Base-by-base conservation (phyloP, 352 stramenopile species). In the Phytophthora tubulina region DNA sequence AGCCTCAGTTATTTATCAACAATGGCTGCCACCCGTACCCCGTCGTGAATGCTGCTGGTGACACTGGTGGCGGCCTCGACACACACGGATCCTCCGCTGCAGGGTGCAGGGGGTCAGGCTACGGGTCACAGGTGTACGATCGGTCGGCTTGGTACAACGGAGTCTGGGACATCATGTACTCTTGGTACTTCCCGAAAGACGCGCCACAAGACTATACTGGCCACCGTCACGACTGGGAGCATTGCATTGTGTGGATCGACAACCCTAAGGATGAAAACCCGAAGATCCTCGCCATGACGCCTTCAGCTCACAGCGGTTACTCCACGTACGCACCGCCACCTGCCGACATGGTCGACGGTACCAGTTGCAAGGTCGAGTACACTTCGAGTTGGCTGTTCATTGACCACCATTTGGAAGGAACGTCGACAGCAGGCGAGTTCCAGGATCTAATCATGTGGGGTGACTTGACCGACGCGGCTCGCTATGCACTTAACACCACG, bases 181-280 rank as follows among this genome's bases (percentile, higher is more conserved):
- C 66, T 11, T 84, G 73, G 73, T 81, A 84, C 53, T 79, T 84
- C 50, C 73, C 76, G n/a, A 84, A 81, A 60, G 76, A 78, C 52
- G 66, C 51, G 21, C 76, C 68, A 17, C 59, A 56, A 30, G 48
- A 63, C 6, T 21, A 13, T 9, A 42, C 69, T 13, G 75, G 75
- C 2, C 63, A 79, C 35, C 66, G 75, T 35, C 70, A 79, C 60
- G 75, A 82, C 63, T 82, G 75, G 75, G 75, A 81, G 54, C 63
- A 76, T 21, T 63, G 63, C 10, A 57, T 79, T 42, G 59, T 81
- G 15, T 76, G 70, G 70, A 76, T 70, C 21, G 46, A 55, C 33
- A 68, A 76, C n/a, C 33, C 73, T 45, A 15, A 41, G 2, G 27
- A 33, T 31, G n/a, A 36, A 7, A 69, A 63, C 35, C 45, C 63